Base-by-base conservation (phyloP, 179 eudicot genomes). In the Vitellaria paradoxa region DNA sequence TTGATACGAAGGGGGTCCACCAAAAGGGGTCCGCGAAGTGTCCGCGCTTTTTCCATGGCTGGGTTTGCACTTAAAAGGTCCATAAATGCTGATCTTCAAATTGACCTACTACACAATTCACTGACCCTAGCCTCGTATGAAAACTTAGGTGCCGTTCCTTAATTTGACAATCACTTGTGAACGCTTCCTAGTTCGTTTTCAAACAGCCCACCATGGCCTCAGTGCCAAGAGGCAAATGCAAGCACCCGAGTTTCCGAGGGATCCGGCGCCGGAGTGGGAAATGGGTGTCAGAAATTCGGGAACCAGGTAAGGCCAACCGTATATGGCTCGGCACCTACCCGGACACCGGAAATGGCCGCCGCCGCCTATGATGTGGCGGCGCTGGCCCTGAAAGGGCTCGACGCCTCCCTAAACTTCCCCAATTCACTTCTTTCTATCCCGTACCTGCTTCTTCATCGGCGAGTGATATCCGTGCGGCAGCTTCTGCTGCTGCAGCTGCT, bases 241-340 rank as follows among this genome's bases (percentile, higher is more conserved):
- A 76, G 61, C 91, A 89, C 83, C 90, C 90, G 1, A 50, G 53
- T 37, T 91, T 84, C 81, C 85, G 89, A 3, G 97, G 97, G 6
- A 84, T 93, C 61, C 82, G 97, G 23, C 50, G 90, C 80, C 84
- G 97, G 15, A 86, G 92, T 18, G 91, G 91, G 0, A 93, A 93
- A 57, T 93, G 97, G 97, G 97, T 91, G 9, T 91, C 96, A 12
- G 97, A 93, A 50, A 89, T 93, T n/a, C 89, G 97, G 0, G 93
- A 89, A 72, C 97, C 97, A 0, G 82, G 83, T 10, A 93, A 93
- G 74, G 83, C 91, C 0, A 87, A 84, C 11, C 86, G 97, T 1
- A 90, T 93, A 52, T 93, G 97, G 97, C 88, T 93, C 0, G 97
- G 97, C 0, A 93, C 97, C 0, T 91, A 78, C 73, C 82, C 89